These are phyloP conservation scores for Fragilaria radians DNA, from an alignment of 108 stramenopile genomes.

Conservation along the genomic window DNA sequence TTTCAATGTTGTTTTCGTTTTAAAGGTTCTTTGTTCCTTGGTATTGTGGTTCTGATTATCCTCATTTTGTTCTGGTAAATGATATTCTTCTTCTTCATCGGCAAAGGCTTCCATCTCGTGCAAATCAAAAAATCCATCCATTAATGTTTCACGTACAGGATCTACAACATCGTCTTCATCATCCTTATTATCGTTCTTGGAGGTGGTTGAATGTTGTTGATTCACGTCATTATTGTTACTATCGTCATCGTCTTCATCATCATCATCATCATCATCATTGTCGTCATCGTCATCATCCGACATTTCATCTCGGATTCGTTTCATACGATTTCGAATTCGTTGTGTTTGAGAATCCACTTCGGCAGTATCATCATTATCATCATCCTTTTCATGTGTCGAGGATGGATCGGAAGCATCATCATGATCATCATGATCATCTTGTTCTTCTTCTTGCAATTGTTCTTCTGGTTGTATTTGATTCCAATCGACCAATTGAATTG, in stretches of 20 bases:
- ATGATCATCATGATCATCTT: constrained; percentile 23
- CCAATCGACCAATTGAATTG: constrained; percentile 29
- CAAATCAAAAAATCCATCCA: constrained; percentile 91
- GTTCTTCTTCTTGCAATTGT: constrained; percentile 15
- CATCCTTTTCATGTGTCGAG: constrained; percentile 41
- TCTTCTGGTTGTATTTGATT: constrained; percentile 7
- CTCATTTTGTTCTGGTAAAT: constrained; percentile 60
- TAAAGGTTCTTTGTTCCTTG: no score
- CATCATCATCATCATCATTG: constrained; percentile 15
- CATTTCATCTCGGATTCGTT: constrained; percentile 75
- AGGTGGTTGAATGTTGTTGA: constrained; percentile 3
- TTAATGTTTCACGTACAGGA: constrained; percentile 68
- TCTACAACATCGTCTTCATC: constrained; percentile 43
- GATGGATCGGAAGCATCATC: constrained; percentile 20
- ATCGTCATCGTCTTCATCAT: constrained; percentile 38
- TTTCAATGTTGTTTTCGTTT: constrained; percentile 21
- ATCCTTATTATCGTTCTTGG: constrained; percentile 8
- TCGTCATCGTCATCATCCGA: constrained; percentile 17
- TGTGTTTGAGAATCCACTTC: constrained; percentile 54
- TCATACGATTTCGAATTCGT: constrained; percentile 73
- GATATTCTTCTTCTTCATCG: constrained; percentile 89
- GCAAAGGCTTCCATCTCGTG: constrained; percentile 95
- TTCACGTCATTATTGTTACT: constrained; percentile 5
- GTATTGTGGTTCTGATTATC: no score
- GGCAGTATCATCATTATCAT: constrained; percentile 42